Percentiles rank a stretch among this genome's conserved stretches.
phyloP scores from a whole-genome alignment of 164 flowering plant species.

The Vitis vinifera region DNA sequence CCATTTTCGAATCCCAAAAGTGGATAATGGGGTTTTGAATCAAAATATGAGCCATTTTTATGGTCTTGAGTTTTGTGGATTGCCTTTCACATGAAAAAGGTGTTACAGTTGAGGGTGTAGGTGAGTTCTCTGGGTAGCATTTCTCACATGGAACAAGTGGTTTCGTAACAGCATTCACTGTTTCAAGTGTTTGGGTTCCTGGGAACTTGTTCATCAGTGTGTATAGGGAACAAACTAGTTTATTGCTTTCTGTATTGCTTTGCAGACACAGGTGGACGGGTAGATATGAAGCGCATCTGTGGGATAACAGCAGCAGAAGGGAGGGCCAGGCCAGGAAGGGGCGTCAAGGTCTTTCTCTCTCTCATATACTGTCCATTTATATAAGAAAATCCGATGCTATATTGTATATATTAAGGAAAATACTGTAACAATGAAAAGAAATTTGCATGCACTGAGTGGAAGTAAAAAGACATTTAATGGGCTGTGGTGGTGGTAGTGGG shows the following conservation, averaged over 20 bases:
- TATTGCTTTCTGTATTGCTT: not conserved
- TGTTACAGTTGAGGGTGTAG: no score
- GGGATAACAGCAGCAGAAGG: slow-evolving; percentile 96
- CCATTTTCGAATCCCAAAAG: no score
- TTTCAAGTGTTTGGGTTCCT: slow-evolving; percentile 3
- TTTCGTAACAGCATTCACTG: not conserved
- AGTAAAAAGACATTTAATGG: slow-evolving; percentile 1
- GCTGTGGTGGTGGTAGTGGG: not conserved
- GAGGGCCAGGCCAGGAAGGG: slow-evolving; percentile 97
- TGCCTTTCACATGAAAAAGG: no score
- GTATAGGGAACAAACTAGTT: not conserved
- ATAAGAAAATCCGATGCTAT: not conserved
- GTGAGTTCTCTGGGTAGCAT: no score
- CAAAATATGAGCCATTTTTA: no score
- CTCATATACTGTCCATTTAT: not conserved
- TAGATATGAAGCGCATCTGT: slow-evolving; percentile 96
- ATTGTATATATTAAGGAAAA: not conserved
- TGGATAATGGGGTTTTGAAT: no score
- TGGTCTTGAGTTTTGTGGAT: no score
- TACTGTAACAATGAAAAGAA: slow-evolving; percentile 10
- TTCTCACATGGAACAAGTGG: no score
- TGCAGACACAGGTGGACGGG: slow-evolving; percentile 90
- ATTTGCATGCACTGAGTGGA: slow-evolving; percentile 16
- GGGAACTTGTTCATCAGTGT: slow-evolving; percentile 2
- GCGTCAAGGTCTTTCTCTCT: slow-evolving; percentile 66